Conservation (phyloP, 306 rosid species). For the Citrullus mucosospermus region DNA sequence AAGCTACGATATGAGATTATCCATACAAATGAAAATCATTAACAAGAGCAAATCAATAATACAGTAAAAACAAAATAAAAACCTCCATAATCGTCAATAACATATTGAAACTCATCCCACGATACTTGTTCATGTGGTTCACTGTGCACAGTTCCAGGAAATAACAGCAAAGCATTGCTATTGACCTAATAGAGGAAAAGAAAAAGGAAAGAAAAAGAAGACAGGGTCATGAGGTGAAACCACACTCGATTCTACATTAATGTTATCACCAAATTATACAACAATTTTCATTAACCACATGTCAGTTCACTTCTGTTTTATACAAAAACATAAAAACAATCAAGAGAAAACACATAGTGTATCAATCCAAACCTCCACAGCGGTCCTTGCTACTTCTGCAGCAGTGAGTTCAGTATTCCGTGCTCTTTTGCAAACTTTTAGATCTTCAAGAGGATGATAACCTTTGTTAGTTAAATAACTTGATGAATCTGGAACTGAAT, state of each 20-base stretch:
- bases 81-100: conserved; percentile 70
- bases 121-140: conserved; percentile 86
- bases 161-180: conserved; percentile 58
- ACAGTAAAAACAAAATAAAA: conserved; percentile 2
- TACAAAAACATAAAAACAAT: background rate
- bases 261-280: background rate
- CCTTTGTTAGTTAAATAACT: conserved; percentile 36
- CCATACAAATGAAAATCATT: background rate
- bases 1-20: background rate
- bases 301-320: background rate
- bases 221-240: background rate
- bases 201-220: background rate
- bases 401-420: conserved; percentile 61
- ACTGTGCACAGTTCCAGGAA: conserved; percentile 74
- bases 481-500: conserved; percentile 77
- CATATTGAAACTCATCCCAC: conserved; percentile 63
- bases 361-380: conserved; percentile 49
- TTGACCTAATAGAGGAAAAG: conserved; percentile 44
- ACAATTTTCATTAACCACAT: background rate
- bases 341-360: background rate
- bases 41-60: background rate
- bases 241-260: background rate
- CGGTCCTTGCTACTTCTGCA: conserved; percentile 71
- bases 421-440: conserved; percentile 34
- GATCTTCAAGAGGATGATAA: conserved; percentile 88